Evolutionary conservation across 495 filamentous ascomycete genomes (phyloP).

Genomic region (Aspergillus homomorphus): DNA sequence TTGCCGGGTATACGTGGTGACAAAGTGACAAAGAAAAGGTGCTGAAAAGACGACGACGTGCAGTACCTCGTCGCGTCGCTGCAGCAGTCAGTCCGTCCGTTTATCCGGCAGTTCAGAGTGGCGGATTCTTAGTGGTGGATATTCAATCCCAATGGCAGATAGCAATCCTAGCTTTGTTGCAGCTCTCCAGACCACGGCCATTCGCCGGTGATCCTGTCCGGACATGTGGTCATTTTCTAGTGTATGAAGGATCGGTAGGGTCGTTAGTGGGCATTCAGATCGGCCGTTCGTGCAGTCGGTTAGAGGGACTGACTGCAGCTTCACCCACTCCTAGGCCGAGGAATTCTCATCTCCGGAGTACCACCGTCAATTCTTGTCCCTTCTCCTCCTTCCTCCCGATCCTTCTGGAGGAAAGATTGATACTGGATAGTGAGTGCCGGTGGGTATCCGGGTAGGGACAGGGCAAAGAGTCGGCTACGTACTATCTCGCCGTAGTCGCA

Average conservation of each 20-base stretch:
- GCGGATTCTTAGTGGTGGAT: conserved; percentile 1
- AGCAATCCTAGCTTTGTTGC: conserved; percentile 13
- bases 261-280: conserved; percentile 19
- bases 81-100: background rate
- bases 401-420: background rate
- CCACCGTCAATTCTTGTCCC: too few species aligned
- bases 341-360: background rate
- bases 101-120: too few species aligned
- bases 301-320: background rate
- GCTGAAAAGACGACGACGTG: background rate
- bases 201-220: conserved; percentile 11
- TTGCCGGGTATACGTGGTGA: background rate
- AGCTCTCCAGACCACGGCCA: conserved; percentile 15
- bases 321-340: background rate
- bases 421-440: too few species aligned
- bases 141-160: conserved; percentile 11
- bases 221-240: conserved; percentile 29
- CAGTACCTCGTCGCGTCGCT: background rate
- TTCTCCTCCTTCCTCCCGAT: background rate
- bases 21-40: background rate
- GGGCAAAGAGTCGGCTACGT: too few species aligned
- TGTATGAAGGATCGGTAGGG: conserved; percentile 19
- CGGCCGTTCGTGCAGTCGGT: conserved; percentile 10
- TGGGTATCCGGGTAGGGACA: too few species aligned
- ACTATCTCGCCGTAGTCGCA: background rate